Percentiles rank a stretch among this genome's conserved stretches.
Evolutionary conservation across 805 yeast species (phyloP).

Genomic region (Nakazawaea wickerhamii): DNA sequence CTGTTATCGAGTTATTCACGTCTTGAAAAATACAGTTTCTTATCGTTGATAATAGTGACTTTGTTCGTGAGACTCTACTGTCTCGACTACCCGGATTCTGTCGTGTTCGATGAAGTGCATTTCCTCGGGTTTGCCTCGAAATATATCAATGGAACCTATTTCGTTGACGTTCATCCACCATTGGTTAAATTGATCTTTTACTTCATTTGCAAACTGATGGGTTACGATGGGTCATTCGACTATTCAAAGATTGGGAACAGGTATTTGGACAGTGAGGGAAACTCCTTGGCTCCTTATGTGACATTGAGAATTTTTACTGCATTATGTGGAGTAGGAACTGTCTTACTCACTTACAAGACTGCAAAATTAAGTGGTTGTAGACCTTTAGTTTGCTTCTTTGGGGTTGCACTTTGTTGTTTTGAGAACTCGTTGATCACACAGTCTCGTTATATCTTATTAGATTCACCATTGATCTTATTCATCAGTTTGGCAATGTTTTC

Average conservation of each 20-base stretch:
- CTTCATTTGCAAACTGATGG: slow-evolving; percentile 44
- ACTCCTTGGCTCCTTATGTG: slow-evolving; percentile 37
- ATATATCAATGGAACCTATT: slow-evolving; percentile 54
- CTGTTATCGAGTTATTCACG: slow-evolving; percentile 14
- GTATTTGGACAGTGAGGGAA: slow-evolving; percentile 26
- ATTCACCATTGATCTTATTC: slow-evolving; percentile 40
- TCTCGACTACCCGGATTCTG: slow-evolving; percentile 31
- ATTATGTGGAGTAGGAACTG: slow-evolving; percentile 45
- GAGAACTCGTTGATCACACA: slow-evolving; percentile 66
- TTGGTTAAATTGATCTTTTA: slow-evolving; percentile 56
- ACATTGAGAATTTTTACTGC: slow-evolving; percentile 56
- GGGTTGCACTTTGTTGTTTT: slow-evolving; percentile 45
- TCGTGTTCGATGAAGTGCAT: slow-evolving; percentile 45
- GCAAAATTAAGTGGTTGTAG: slow-evolving; percentile 53
- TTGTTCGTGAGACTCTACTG: slow-evolving; percentile 27
- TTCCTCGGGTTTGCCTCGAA: slow-evolving; percentile 34
- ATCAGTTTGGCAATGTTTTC: slow-evolving; percentile 44
- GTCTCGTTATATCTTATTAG: slow-evolving; percentile 46
- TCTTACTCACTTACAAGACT: slow-evolving; percentile 48
- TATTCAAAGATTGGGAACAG: slow-evolving; percentile 40
- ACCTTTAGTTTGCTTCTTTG: slow-evolving; percentile 42
- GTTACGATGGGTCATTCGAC: slow-evolving; percentile 45
- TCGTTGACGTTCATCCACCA: slow-evolving; percentile 73
- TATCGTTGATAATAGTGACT: slow-evolving; percentile 22
- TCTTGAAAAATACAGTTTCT: slow-evolving; percentile 21